Base-by-base conservation (phyloP, 139 green algal species). In the Eudorina sp. region DNA sequence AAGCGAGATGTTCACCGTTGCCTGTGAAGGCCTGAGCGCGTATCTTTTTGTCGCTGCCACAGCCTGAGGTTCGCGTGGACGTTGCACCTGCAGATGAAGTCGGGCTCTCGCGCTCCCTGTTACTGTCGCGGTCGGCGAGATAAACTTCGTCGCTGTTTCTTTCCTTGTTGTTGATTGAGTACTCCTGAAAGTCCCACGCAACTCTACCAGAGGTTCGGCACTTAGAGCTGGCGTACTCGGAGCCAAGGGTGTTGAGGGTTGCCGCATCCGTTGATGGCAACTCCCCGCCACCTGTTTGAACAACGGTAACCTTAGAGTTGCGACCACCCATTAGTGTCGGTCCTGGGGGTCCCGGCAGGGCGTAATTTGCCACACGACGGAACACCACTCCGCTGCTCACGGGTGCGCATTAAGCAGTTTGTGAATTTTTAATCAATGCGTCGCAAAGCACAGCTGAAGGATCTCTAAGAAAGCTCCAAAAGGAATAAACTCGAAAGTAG, bases 221-320 rank as follows among this genome's bases (percentile, higher is more conserved):
- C 23, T 79, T 79, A 25, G 70, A 53, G 70, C 43, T 53, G 41
- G 70, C 66, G 66, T 75, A 75, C 36, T 75, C 66, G 19, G 66
- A 45, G 11, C 3, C 34, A 31, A 75, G 16, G 1, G 31, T 25
- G 0, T 19, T 75, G 34, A 45, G 64, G 29, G 38, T 48, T 25
- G 66, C 31, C 34, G 66, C 66, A 46, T 75, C 66, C 66, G 4
- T 46, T 25, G 66, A 34, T 25, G 7, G 14, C 18, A 7, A 75
- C 14, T 75, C 31, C 14, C 3, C n/a, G 3, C 31, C 31, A 25
- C 31, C 66, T 48, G 34, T 25, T 75, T 25, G 31, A 29, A 46
- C n/a, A 19, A 75, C 31, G 1, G 66, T 75, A 75, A 75, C 66
- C 66, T 75, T 75, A 75, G 66, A 75, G 66, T 25, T 48, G 66